Conservation (phyloP, 2,329 filamentous ascomycete genomes). For the Cadophora sp. region DNA sequence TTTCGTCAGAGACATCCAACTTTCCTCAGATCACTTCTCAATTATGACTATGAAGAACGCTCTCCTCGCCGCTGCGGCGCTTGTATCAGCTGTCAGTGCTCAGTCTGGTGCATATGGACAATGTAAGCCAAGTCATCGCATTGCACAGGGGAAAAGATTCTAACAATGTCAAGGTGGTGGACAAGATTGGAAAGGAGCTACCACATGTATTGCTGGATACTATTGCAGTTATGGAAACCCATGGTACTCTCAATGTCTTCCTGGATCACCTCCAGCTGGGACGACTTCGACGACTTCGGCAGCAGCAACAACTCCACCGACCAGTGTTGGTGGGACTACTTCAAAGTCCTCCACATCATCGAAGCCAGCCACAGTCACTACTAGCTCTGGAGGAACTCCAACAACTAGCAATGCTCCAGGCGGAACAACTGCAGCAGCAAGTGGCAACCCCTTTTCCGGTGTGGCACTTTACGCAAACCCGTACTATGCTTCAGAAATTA, state of each 20-base stretch:
- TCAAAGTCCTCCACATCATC: constrained; percentile 5
- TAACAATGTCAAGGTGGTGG: constrained; percentile 40
- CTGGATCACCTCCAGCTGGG: constrained; percentile 33
- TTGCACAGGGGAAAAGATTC: background rate
- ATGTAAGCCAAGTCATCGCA: constrained; percentile 35
- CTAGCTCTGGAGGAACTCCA: background rate
- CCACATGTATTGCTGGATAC: constrained; percentile 42
- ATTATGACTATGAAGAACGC: constrained; percentile 41
- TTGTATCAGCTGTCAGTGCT: constrained; percentile 42
- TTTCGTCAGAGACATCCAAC: constrained; percentile 14
- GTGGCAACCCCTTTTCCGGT: constrained; percentile 59
- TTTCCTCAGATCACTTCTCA: constrained; percentile 24
- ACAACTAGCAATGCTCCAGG: constrained; percentile 10
- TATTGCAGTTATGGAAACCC: constrained; percentile 23
- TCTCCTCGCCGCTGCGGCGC: constrained; percentile 42
- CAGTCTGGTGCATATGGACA: constrained; percentile 39
- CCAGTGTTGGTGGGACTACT: background rate
- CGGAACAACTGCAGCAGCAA: constrained; percentile 3
- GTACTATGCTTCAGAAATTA: constrained; percentile 59
- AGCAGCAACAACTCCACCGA: background rate
- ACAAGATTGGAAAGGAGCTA: constrained; percentile 37
- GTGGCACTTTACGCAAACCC: constrained; percentile 58
- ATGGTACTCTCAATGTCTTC: constrained; percentile 44
- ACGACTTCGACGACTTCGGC: constrained; percentile 30
- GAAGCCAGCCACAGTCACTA: constrained; percentile 8